phyloP scores from a whole-genome alignment of 345 rosid species.

The Camelina laxa region DNA sequence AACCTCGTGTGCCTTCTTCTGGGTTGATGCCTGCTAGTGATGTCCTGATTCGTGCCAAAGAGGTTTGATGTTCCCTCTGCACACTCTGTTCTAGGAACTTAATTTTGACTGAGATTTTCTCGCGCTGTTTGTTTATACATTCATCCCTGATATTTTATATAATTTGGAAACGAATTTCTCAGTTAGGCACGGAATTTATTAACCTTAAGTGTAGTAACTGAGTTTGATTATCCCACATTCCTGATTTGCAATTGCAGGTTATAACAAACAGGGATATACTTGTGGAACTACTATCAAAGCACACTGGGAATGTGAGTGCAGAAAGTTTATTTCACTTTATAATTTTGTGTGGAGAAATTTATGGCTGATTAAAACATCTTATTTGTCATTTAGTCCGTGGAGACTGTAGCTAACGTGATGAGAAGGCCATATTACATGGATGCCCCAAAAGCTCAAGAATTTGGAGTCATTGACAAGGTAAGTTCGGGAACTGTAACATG shows the following conservation, averaged over 20 bases:
- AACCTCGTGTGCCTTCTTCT: slow-evolving; percentile 82
- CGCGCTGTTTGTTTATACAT: neutral
- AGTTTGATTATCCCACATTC: slow-evolving; percentile 5
- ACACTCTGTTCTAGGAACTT: neutral
- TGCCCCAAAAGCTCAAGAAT: slow-evolving; percentile 70
- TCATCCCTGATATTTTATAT: neutral
- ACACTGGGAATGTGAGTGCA: slow-evolving; percentile 77
- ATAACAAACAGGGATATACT: slow-evolving; percentile 68
- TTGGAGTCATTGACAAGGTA: slow-evolving; percentile 90
- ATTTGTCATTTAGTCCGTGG: slow-evolving; percentile 56
- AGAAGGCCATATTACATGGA: slow-evolving; percentile 77
- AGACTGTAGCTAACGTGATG: slow-evolving; percentile 70
- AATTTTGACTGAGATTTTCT: too few species aligned
- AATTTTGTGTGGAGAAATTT: neutral
- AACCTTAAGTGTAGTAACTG: slow-evolving; percentile 17
- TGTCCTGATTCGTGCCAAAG: slow-evolving; percentile 81
- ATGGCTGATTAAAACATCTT: slow-evolving; percentile 23
- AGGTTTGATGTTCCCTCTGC: slow-evolving; percentile 54
- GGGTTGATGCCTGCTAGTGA: slow-evolving; percentile 91
- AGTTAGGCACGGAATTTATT: neutral
- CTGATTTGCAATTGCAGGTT: slow-evolving; percentile 55
- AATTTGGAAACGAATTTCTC: neutral
- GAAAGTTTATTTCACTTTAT: slow-evolving; percentile 16
- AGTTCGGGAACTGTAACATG: slow-evolving; percentile 17
- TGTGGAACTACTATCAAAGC: slow-evolving; percentile 79